Evolutionary conservation across 306 rosid species (phyloP).

Genomic region (Trifolium fragiferum): DNA sequence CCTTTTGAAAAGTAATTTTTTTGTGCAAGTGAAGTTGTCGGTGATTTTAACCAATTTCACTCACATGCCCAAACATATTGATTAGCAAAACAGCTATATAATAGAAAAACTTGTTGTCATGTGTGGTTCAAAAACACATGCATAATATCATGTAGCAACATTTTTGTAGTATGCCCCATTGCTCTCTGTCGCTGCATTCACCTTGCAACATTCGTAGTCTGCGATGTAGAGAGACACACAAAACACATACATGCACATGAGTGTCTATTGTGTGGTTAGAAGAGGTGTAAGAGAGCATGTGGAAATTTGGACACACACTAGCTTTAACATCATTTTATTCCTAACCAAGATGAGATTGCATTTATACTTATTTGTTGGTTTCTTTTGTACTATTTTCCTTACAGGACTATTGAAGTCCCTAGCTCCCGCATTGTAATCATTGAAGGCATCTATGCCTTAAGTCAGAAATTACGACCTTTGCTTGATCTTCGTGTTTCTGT

Average conservation of each 20-base stretch:
- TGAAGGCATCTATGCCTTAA: slow-evolving; percentile 96
- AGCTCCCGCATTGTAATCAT: slow-evolving; percentile 80
- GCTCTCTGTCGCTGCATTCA: not conserved
- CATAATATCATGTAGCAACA: slow-evolving; percentile 1
- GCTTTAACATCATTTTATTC: slow-evolving; percentile 34
- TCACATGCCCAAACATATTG: slow-evolving; percentile 1
- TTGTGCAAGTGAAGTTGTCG: not conserved
- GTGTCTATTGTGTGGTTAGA: slow-evolving; percentile 34
- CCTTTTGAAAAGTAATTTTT: not conserved
- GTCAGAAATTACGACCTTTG: slow-evolving; percentile 83
- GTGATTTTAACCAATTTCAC: slow-evolving; percentile 5
- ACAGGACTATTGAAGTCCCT: slow-evolving; percentile 90
- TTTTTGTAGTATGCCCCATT: slow-evolving; percentile 12
- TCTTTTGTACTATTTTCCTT: slow-evolving; percentile 42
- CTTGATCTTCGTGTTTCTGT: slow-evolving; percentile 97
- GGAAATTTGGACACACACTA: slow-evolving; percentile 14
- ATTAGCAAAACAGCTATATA: not conserved
- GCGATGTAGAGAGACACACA: slow-evolving; percentile 28
- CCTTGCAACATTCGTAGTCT: slow-evolving; percentile 3
- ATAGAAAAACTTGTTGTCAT: not conserved
- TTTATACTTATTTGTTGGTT: slow-evolving; percentile 29
- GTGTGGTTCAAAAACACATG: slow-evolving; percentile 24
- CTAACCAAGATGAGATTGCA: slow-evolving; percentile 7
- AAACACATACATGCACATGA: slow-evolving; percentile 15
- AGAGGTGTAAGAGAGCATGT: slow-evolving; percentile 11